Conservation (phyloP, 2,329 filamentous ascomycete genomes). For the Pseudovirgaria hyperparasitica region DNA sequence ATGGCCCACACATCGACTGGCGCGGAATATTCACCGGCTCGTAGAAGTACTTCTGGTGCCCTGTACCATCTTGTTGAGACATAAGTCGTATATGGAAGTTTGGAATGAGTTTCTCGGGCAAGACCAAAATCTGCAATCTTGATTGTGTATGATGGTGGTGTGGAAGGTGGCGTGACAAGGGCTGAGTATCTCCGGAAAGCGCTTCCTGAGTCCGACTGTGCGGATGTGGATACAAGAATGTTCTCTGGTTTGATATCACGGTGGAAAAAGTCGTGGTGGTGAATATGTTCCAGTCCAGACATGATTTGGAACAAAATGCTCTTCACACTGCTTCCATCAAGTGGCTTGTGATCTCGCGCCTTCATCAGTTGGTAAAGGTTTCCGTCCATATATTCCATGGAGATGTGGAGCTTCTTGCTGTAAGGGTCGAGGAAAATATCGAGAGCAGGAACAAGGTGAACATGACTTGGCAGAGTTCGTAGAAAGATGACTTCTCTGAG, state of each 20-base stretch:
- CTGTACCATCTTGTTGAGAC: conserved; percentile 95
- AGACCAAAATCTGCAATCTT: conserved; percentile 98
- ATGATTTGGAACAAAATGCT: conserved; percentile 97
- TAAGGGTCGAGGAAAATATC: conserved; percentile 97
- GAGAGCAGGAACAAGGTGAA: conserved; percentile 88
- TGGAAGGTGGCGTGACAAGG: conserved; percentile 87
- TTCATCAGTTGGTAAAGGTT: conserved; percentile 99
- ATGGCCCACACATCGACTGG: conserved; percentile 98
- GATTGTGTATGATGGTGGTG: conserved; percentile 84
- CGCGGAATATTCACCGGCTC: conserved; percentile 92
- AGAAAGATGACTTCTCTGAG: conserved; percentile 95
- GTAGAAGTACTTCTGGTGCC: conserved; percentile 83
- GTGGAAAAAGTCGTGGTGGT: conserved; percentile 95
- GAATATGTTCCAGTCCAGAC: conserved; percentile 90
- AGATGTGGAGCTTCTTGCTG: conserved; percentile 92
- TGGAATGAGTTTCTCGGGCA: conserved; percentile 93
- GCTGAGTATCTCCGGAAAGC: conserved; percentile 88
- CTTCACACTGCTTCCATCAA: conserved; percentile 87
- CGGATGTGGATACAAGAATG: conserved; percentile 87
- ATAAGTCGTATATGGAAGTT: conserved; percentile 93
- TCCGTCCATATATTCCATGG: conserved; percentile 99
- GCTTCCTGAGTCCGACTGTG: conserved; percentile 66
- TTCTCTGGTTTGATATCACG: conserved; percentile 99
- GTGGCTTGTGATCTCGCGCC: conserved; percentile 83
- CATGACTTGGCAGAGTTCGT: conserved; percentile 72